Conservation (phyloP, 2,329 filamentous ascomycete species). For the Dothistroma septosporum region DNA sequence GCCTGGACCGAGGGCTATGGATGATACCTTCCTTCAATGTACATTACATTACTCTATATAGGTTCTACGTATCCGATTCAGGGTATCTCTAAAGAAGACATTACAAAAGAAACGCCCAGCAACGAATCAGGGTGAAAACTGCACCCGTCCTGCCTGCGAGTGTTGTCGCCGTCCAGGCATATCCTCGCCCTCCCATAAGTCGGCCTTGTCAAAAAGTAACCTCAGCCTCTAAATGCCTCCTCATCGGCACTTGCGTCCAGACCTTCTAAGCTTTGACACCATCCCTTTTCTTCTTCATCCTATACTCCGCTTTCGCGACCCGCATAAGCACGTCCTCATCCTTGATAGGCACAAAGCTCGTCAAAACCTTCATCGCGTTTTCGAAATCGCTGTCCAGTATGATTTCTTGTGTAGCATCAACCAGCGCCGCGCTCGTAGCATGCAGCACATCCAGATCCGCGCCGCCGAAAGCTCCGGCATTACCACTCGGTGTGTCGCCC, state of each 20-base stretch:
- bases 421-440: slow-evolving; percentile 77
- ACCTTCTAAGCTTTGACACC: not conserved
- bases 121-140: not conserved
- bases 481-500: slow-evolving; percentile 55
- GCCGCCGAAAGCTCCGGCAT: slow-evolving; percentile 42
- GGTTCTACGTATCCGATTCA: slow-evolving; percentile 3
- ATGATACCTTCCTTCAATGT: not conserved
- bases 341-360: slow-evolving; percentile 87
- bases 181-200: not conserved
- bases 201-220: not conserved
- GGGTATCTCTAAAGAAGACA: slow-evolving; percentile 13
- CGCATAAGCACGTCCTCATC: slow-evolving; percentile 93
- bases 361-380: slow-evolving; percentile 94
- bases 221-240: not conserved
- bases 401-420: slow-evolving; percentile 84
- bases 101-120: slow-evolving; percentile 1
- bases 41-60: slow-evolving; percentile 9
- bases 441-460: slow-evolving; percentile 82
- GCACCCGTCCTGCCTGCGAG: not conserved
- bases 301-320: slow-evolving; percentile 84
- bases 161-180: not conserved
- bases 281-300: slow-evolving; percentile 54
- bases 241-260: too few relatives aligned
- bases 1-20: not conserved
- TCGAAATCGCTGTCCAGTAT: slow-evolving; percentile 93